Base-by-base conservation (phyloP, 2,329 filamentous ascomycete genomes). In the Fusarium pseudoanthophilum region DNA sequence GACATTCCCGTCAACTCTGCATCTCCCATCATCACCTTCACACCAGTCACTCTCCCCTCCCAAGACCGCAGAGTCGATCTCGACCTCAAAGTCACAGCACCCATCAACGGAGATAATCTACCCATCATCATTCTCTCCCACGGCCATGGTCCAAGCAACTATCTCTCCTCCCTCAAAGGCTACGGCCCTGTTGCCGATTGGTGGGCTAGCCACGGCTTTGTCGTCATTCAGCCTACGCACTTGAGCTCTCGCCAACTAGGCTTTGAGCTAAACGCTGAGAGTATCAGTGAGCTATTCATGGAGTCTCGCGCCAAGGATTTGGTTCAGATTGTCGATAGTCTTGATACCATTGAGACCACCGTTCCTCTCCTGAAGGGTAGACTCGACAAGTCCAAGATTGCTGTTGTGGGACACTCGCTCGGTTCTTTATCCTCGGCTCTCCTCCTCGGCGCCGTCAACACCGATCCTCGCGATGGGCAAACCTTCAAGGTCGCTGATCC, bases 221-320 rank as follows among this genome's bases (percentile, higher is more conserved):
- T 73, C 4, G 78, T 79, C 40, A 72, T 79, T 30, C 78, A 79
- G 16, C 77, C 78, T 5, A 79, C 78, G 0, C 78, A 78, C 20
- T 21, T 78, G 32, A 78, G 73, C 57, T 78, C 78, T 11, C 65
- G 66, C 0, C 67, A 72, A 4, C 52, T 79, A 2, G 64, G 43
- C 3, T 61, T 71, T 9, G 53, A 70, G 0, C 4, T 70, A 0
- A 52, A 60, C 1, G 39, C 46, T 1, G 71, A 73, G 8, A 71
- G 58, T 2, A 64, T 77, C 7, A 60, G 64, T 0, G 77, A 77
- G 2, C 53, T 78, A 1, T 76, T 74, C 15, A 69, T 78, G 56
- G 68, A 78, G 0, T 67, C 73, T 14, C 77, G 78, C 1, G 71
- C 59, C 2, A 46, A 69, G 4, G 78, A 79, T 7, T 74, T 79